phyloP scores from a whole-genome alignment of 129 eudicot genomes.

The Tanacetum coccineum region DNA sequence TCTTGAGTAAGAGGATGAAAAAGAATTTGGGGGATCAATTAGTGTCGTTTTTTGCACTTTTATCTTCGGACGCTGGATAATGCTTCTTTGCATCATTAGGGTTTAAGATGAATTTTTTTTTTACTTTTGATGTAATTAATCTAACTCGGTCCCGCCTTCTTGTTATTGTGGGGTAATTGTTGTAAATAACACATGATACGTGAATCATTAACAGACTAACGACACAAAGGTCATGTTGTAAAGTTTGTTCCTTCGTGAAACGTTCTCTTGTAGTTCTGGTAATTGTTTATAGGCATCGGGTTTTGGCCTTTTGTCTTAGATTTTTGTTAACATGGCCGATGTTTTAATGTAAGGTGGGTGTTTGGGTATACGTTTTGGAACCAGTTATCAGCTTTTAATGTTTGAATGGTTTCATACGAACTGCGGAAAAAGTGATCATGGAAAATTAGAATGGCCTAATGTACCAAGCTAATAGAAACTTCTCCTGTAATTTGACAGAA shows the following conservation, averaged over 20 bases:
- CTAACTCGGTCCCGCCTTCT: too few species aligned
- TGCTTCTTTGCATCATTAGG: conserved; percentile 78
- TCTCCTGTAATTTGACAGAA: too few species aligned
- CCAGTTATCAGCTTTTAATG: too few species aligned
- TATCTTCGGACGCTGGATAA: conserved; percentile 73
- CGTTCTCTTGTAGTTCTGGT: neutral
- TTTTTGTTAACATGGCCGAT: neutral
- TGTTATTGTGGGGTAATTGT: neutral
- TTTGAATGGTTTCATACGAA: too few species aligned
- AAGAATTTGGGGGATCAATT: conserved; percentile 66
- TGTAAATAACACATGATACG: neutral
- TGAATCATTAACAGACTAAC: neutral
- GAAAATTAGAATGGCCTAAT: too few species aligned
- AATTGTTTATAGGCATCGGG: neutral
- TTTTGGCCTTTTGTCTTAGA: neutral
- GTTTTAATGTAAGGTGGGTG: too few species aligned
- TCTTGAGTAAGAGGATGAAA: conserved; percentile 84
- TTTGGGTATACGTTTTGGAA: too few species aligned
- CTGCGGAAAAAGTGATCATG: too few species aligned
- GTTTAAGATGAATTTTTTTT: conserved; percentile 29
- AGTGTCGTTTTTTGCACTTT: conserved; percentile 59
- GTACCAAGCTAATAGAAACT: too few species aligned
- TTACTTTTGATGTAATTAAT: conserved; percentile 5
- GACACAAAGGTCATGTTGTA: neutral
- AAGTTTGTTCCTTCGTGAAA: neutral